Evolutionary conservation across 2,329 filamentous ascomycete genomes (phyloP).

Genomic region (Botrytis aclada): DNA sequence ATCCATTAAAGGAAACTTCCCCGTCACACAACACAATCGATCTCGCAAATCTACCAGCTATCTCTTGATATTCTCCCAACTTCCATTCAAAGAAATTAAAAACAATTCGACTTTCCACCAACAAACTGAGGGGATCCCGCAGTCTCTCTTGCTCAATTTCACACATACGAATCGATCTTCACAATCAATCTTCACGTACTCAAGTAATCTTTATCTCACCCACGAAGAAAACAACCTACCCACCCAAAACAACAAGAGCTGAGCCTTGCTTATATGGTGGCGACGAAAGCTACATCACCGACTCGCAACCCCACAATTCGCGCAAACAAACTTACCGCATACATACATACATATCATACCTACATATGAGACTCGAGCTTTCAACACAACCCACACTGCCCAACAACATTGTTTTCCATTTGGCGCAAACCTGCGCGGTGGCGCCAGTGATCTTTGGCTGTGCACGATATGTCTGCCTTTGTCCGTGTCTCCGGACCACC

Average conservation of each 20-base stretch:
- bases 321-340: constrained; percentile 18
- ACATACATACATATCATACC: constrained; percentile 10
- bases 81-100: background rate
- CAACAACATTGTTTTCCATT: constrained; percentile 28
- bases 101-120: background rate
- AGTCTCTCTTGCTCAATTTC: background rate
- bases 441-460: constrained; percentile 35
- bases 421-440: constrained; percentile 34
- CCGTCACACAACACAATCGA: background rate
- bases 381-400: constrained; percentile 20
- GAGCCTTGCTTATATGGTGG: constrained; percentile 35
- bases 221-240: background rate
- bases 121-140: background rate
- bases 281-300: constrained; percentile 23
- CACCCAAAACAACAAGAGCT: constrained; percentile 21
- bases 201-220: background rate
- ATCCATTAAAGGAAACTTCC: background rate
- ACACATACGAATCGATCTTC: background rate
- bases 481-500: constrained; percentile 96
- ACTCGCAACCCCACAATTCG: constrained; percentile 17
- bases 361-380: constrained; percentile 21
- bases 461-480: constrained; percentile 64
- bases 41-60: background rate
- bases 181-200: background rate
- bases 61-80: background rate